A percentile compares a stretch with the other conserved stretches of the same genome.
These are phyloP conservation scores for Wickerhamiella kazuoi DNA, from an alignment of 805 yeast genomes.

Conservation along the genomic window DNA sequence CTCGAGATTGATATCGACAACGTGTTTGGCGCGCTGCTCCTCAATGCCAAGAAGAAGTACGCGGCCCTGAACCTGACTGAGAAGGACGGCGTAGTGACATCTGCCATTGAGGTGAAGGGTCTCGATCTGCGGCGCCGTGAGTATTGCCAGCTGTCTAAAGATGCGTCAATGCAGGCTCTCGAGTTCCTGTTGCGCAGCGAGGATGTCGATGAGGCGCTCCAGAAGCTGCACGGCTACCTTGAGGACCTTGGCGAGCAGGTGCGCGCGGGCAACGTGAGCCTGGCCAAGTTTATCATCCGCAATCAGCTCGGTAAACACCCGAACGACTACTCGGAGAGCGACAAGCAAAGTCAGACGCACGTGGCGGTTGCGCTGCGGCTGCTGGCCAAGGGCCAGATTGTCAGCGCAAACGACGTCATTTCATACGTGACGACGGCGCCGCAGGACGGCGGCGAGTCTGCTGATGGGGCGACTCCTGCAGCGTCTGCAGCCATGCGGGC, in stretches of 20 bases:
- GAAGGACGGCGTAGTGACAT: constrained; percentile 37
- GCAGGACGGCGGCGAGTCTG: constrained; percentile 23
- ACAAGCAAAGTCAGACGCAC: constrained; percentile 55
- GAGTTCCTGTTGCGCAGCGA: constrained; percentile 50
- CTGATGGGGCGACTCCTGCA: too few relatives aligned
- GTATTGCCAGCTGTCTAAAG: constrained; percentile 82
- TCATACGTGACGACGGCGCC: constrained; percentile 60
- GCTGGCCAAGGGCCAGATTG: constrained; percentile 65
- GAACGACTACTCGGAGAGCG: constrained; percentile 59
- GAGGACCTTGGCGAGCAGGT: constrained; percentile 42
- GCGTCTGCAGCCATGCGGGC: constrained; percentile 60
- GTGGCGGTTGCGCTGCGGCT: constrained; percentile 81
- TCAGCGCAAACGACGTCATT: constrained; percentile 78
- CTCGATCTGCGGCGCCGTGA: constrained; percentile 95
- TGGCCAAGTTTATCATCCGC: constrained; percentile 58
- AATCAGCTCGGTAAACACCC: constrained; percentile 88
- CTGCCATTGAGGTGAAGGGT: constrained; percentile 74
- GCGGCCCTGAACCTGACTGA: constrained; percentile 66
- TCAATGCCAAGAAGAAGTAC: constrained; percentile 93
- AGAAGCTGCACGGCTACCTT: constrained; percentile 53
- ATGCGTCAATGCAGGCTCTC: constrained; percentile 60
- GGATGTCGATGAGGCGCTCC: constrained; percentile 56
- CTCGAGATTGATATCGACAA: constrained; percentile 93
- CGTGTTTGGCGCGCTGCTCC: constrained; percentile 63
- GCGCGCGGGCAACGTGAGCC: constrained; percentile 40